Evolutionary conservation across 2,329 filamentous ascomycete genomes (phyloP).

Genomic region (Arthrocladium fulminans): DNA sequence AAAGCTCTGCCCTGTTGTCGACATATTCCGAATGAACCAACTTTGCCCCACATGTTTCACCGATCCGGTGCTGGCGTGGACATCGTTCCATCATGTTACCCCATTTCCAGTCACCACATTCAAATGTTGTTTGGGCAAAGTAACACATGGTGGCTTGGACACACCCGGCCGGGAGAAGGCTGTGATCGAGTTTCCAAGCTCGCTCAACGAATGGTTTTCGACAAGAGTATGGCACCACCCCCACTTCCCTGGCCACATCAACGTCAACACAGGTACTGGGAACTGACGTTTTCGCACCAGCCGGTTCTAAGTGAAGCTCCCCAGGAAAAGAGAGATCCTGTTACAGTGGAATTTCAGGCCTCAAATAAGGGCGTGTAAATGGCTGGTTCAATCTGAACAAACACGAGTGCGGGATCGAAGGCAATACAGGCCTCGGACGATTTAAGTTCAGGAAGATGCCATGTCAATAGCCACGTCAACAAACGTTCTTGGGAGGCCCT

Average conservation of each 20-base stretch:
- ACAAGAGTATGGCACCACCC: not conserved
- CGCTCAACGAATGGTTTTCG: not conserved
- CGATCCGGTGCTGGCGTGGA: conserved; percentile 21
- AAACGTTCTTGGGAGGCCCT: not conserved
- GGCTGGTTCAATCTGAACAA: not conserved
- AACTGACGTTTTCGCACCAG: not conserved
- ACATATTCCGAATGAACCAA: conserved; percentile 15
- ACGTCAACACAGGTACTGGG: not conserved
- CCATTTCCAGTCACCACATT: conserved; percentile 23
- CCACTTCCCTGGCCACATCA: not conserved
- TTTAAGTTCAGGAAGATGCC: not conserved
- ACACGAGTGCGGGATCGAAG: not conserved
- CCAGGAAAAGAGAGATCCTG: not conserved
- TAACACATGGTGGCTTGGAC: conserved; percentile 20
- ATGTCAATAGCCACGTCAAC: not conserved
- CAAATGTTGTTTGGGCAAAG: conserved; percentile 17
- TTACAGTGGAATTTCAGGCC: not conserved
- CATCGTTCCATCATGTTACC: conserved; percentile 24
- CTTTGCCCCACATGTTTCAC: conserved; percentile 21
- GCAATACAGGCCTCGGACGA: not conserved
- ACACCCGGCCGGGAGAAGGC: not conserved
- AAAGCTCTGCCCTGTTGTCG: conserved; percentile 13
- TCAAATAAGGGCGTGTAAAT: not conserved
- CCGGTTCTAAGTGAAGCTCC: too few species aligned
- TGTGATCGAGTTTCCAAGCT: not conserved